Conservation (phyloP, 768 basidiomycete species). For the Boletus fagicola region DNA sequence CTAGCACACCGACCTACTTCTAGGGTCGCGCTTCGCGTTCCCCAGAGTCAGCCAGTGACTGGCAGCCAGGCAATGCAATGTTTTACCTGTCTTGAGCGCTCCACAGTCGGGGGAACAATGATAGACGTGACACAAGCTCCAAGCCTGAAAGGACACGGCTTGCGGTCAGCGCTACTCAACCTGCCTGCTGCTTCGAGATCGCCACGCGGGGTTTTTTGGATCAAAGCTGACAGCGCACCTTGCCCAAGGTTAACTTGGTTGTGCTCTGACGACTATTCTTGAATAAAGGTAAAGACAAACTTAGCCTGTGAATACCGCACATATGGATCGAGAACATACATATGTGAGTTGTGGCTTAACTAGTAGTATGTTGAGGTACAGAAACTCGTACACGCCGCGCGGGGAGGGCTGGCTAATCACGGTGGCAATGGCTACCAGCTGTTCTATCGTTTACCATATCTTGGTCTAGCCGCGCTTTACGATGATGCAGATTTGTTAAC, state of each 20-base stretch:
- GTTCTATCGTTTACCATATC: too few species aligned
- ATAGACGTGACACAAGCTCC: background rate
- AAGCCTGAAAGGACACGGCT: background rate
- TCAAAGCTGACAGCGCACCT: background rate
- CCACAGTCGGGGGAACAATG: background rate
- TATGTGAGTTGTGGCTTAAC: background rate
- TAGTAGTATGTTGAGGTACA: background rate
- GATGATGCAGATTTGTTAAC: too few species aligned
- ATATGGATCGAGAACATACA: background rate
- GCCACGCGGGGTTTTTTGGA: background rate
- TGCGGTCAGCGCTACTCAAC: background rate
- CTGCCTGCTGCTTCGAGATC: background rate
- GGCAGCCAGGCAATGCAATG: background rate
- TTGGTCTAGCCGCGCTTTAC: too few species aligned
- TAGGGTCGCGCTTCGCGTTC: too few species aligned
- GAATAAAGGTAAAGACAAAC: background rate
- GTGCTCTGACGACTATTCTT: background rate
- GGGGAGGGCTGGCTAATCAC: too few species aligned
- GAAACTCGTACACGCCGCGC: background rate
- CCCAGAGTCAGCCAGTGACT: too few species aligned
- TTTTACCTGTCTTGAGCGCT: background rate
- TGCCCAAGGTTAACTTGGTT: background rate
- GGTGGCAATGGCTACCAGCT: too few species aligned
- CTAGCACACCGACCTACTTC: too few species aligned
- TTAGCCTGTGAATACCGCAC: background rate